Evolutionary conservation across 306 rosid species (phyloP), one percentile per base, ranked within the genome.

Genomic region (Vigna angularis): DNA sequence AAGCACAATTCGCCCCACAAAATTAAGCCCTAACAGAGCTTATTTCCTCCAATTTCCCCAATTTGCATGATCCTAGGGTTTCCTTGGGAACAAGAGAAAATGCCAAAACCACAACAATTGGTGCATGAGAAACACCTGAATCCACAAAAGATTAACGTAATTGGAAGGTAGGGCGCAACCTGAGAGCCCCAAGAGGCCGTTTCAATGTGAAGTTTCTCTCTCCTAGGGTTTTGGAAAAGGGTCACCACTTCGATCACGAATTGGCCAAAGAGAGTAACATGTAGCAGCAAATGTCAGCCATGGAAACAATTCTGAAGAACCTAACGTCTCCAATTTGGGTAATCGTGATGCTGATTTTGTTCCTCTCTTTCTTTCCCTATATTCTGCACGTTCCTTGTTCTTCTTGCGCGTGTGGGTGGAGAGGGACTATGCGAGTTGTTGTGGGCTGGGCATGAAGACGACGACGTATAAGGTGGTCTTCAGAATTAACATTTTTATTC

Each of bases 361-460:
- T 69, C 73, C 61, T 38, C 82, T 18, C 45, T 52, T 38, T 82
- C 57, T 45, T 66, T 66, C 52, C 16, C 71, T 18, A 66, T 66
- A 66, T 66, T 59, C 55, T 16, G 69, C 69, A 74, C 70, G 78
- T 59, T 74, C 30, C 18, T n/a, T 59, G 70, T 59, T 74, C 58
- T 59, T 74, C 78, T 66, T 59, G 78, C 78, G 69, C 45, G 78
- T 74, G 78, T 30, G 68, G 6, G 76, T 71, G 79, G 47, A 73
- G 75, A 76, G 82, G 78, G 75, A 90, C 92, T 85, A 84, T 83
- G 91, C 85, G 83, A 84, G 83, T 82, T 76, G 83, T 80, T 74
- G 93, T 85, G 95, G 93, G 91, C 93, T 88, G 89, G 83, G 73
- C 93, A 88, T 45, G 89, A 70, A 81, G 90, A 88, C 68, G 94